Conservation (phyloP, 1,284 basidiomycete species). For the Rhodotorula sp. region DNA sequence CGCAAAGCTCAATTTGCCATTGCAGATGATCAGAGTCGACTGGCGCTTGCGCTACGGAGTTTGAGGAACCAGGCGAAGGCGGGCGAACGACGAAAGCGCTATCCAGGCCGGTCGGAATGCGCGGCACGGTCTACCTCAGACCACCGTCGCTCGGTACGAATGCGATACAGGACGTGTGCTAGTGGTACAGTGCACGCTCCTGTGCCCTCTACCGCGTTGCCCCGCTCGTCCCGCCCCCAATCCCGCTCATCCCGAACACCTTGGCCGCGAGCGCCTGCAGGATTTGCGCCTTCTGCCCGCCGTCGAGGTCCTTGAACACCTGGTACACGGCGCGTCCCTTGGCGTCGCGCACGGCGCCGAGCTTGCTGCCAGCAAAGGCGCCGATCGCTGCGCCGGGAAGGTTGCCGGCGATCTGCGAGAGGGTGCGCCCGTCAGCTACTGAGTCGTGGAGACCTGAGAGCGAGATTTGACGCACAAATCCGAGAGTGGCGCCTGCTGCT, state of each 20-base stretch:
- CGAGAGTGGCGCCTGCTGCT: constrained; percentile 62
- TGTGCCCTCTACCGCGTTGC: not conserved
- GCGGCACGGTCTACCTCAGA: too few relatives aligned
- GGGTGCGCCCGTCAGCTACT: not conserved
- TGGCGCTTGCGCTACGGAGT: too few relatives aligned
- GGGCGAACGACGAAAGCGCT: too few relatives aligned
- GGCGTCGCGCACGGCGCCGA: constrained; percentile 85
- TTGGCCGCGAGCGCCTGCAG: constrained; percentile 83
- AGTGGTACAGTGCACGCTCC: too few relatives aligned
- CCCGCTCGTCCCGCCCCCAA: not conserved
- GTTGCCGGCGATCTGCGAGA: constrained; percentile 69
- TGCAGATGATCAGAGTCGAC: too few relatives aligned
- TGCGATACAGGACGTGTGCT: too few relatives aligned
- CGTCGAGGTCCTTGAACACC: constrained; percentile 70
- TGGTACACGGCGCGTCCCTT: constrained; percentile 88
- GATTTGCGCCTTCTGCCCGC: constrained; percentile 61
- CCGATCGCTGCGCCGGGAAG: constrained; percentile 66
- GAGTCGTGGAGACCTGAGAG: not conserved
- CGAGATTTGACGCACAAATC: constrained; percentile 57
- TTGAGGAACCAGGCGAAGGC: too few relatives aligned
- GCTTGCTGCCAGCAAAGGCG: constrained; percentile 76
- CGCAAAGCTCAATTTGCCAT: too few relatives aligned
- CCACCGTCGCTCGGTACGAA: too few relatives aligned
- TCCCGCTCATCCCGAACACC: constrained; percentile 64
- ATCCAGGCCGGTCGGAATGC: too few relatives aligned